Percentiles rank a stretch among this genome's conserved stretches.
Evolutionary conservation across 2,329 filamentous ascomycete species (phyloP).

Genomic region (Gliomastix tumulicola): DNA sequence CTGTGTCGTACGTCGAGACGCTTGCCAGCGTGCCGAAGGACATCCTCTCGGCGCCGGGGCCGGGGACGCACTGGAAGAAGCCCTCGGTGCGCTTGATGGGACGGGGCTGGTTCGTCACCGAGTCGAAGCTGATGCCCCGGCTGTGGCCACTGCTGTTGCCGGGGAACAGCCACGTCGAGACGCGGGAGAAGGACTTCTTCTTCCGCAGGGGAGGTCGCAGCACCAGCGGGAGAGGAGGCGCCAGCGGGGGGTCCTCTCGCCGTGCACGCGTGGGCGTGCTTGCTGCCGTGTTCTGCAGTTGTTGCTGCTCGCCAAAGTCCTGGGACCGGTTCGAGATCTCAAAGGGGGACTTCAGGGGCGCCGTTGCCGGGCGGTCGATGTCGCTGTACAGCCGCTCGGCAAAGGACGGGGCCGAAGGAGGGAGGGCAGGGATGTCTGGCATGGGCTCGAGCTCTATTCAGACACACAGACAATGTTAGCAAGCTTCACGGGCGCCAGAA

Average conservation of each 20-base stretch:
- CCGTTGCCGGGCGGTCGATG: conserved; percentile 24
- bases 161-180: conserved; percentile 53
- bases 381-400: conserved; percentile 46
- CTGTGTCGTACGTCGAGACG: conserved; percentile 42
- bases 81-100: conserved; percentile 45
- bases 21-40: conserved; percentile 36
- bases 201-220: conserved; percentile 55
- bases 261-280: conserved; percentile 15
- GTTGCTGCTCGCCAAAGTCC: conserved; percentile 15
- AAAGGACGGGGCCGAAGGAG: conserved; percentile 50
- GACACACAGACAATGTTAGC: no score
- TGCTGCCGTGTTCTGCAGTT: conserved; percentile 21
- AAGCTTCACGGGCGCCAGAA: no score
- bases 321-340: conserved; percentile 21
- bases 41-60: conserved; percentile 17
- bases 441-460: conserved; percentile 38
- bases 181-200: conserved; percentile 59
- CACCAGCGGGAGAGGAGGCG: conserved; percentile 51
- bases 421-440: conserved; percentile 50
- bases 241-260: conserved; percentile 30
- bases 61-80: conserved; percentile 49
- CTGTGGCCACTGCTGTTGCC: conserved; percentile 19
- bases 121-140: conserved; percentile 35
- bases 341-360: conserved; percentile 23
- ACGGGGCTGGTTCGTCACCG: conserved; percentile 47